Evolutionary conservation across 805 yeast genomes (phyloP), one percentile per base, ranked within the genome.

Genomic region (Saturnispora galanensis): DNA sequence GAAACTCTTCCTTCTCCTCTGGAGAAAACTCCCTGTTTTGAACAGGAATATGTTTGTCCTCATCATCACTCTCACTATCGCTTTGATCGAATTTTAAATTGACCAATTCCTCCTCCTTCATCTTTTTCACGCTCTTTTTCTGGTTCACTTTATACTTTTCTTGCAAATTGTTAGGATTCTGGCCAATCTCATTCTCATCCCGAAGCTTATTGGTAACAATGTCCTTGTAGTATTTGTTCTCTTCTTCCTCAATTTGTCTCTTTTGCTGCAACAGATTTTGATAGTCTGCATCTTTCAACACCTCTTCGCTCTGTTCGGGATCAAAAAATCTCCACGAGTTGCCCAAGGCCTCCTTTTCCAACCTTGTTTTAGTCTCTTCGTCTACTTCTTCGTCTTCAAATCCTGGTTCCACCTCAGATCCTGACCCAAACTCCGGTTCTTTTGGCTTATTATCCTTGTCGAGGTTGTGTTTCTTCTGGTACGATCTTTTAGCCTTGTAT

Each of bases 401-500:
- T 17, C 15, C 39, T 9, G 6, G 5, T 21, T 21, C 26, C 26
- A 5, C 26, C 26, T 21, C 26, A 5, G 8, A 21, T 21, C 26
- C 26, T 21, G 26, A 21, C 8, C 8, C 26, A 21, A 21, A 8
- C 2, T 21, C 31, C 5, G 5, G 11, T 1, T 29, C 30, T 28
- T 46, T 34, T 0, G 47, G 45, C 13, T 40, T 36, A 31, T 49
- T 52, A 13, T 47, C 45, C 31, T 42, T 30, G 30, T 42, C 34
- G 6, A 55, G 46, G 1, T 70, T 71, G 51, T 73, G 77, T 51
- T 74, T 73, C 36, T 62, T 55, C 55, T 64, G 51, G 47, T 70
- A 70, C 13, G 63, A 56, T 32, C 56, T 53, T 42, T 67, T 71
- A 12, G 76, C 74, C 47, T 64, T 68, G 39, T 64, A 58, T 46